Base-by-base conservation (phyloP, 2,329 filamentous ascomycete genomes). In the Fusarium marasasianum region DNA sequence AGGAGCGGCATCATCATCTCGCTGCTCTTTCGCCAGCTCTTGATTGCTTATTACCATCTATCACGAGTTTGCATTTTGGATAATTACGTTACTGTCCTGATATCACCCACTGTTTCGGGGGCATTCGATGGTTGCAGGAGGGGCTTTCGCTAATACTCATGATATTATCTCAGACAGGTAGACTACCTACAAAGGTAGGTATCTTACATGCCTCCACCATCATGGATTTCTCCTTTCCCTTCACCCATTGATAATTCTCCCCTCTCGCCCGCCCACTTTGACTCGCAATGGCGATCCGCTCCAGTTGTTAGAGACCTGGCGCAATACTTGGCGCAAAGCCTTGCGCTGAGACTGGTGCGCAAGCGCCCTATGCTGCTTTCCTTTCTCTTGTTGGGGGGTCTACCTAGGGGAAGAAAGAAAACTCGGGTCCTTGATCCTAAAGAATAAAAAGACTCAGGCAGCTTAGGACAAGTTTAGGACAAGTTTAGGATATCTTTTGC, bases 251-350 rank as follows among this genome's bases (percentile, higher is more conserved):
- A 45, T 33, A 24, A 38, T 31, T 47, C 15, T 33, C 59, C 58
- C 56, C 59, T 73, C 72, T 71, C 53, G 44, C 54, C 63, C 63
- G 55, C 68, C 61, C 73, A 56, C 57, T 70, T 38, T 60, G 45
- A 48, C 51, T 68, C 37, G 59, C 62, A 63, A 62, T 62, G 71
- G 55, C 43, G 75, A 77, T 76, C 75, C 72, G 76, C 75, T 69
- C 75, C 75, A 77, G 73, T 77, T 72, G 69, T 64, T 53, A 65
- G 65, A 63, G 66, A 60, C 60, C 68, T 72, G 72, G 56, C 56
- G 47, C 51, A 61, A 68, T 43, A 63, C 67, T 71, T 74, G 62
- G 59, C 53, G 63, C 60, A 61, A 55, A 50, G 58, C 64, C 57
- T 65, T 70, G 48, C 44, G 44, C 55, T 43, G 45, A 58, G 65